Conservation (phyloP, 345 rosid genomes). For the Camelina hispida region DNA sequence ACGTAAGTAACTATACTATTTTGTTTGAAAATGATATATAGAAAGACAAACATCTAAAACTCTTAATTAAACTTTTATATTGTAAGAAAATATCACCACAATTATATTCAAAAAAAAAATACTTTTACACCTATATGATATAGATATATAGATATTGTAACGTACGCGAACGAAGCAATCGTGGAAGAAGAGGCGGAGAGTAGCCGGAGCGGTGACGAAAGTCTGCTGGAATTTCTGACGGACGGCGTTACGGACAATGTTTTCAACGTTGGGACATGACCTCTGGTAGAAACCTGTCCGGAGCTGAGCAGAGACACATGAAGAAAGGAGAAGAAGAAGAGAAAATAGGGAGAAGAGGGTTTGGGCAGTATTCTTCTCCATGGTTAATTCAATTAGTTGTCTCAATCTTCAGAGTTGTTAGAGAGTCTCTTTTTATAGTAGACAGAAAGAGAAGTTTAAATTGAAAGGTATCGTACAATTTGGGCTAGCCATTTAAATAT, state of each 20-base stretch:
- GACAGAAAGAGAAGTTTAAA: not conserved
- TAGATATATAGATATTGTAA: not conserved
- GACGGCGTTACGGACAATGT: constrained; percentile 43
- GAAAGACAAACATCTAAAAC: not conserved
- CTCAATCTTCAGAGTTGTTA: constrained; percentile 6
- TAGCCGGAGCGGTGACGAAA: constrained; percentile 48
- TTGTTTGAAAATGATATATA: no score
- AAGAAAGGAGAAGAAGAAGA: constrained; percentile 36
- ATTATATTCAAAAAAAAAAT: no score
- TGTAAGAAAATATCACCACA: not conserved
- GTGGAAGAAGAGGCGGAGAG: constrained; percentile 51
- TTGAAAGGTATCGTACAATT: constrained; percentile 29
- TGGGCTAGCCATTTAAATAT: constrained; percentile 15
- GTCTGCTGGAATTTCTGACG: constrained; percentile 46
- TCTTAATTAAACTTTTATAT: not conserved
- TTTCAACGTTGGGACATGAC: constrained; percentile 46
- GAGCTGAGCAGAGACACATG: constrained; percentile 47
- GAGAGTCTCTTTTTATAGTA: constrained; percentile 34
- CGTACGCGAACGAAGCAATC: constrained; percentile 49
- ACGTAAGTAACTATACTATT: not conserved
- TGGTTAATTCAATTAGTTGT: constrained; percentile 19
- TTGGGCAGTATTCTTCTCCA: constrained; percentile 41
- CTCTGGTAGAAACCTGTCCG: constrained; percentile 41
- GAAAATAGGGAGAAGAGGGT: constrained; percentile 32
- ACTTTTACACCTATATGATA: not conserved